Evolutionary conservation across 2,329 filamentous ascomycete species (phyloP), one percentile per base, ranked within the genome.

Genomic region (Zarea fungicola): DNA sequence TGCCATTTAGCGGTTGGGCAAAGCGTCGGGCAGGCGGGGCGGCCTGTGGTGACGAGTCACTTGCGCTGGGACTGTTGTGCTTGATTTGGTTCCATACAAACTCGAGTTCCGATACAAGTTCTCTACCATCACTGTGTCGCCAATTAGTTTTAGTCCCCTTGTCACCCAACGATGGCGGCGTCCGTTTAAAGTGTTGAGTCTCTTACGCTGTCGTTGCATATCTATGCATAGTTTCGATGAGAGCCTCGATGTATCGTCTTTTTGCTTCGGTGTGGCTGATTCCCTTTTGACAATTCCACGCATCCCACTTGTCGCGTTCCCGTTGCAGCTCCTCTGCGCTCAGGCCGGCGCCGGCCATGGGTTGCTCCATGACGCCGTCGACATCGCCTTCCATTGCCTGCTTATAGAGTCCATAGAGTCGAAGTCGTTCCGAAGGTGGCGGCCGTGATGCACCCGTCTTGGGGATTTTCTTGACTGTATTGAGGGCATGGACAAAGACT

Each of bases 31-130:
- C 18, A 3, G 46, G 23, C 18, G 48, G 63, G 48, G 64, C 66
- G 22, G 70, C 69, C 55, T 76, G 73, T n/a, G 77, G 75, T 2
- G 76, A 80, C 10, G 78, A 76, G 34, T 77, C 65, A 32, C 83
- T 71, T 31, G 84, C 83, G 16, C 79, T 81, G 4, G 85, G 81
- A 10, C 81, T 81, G 60, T 92, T 96, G 58, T 85, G 86, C 67
- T 93, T 95, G 59, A 99, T 92, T 66, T 97, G 93, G 58, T 96
- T 90, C 93, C 93, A 99, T 32, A 99, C 92, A 60, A 97, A 99
- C 69, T 99, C 93, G n/a, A 99, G 80, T 67, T 99, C 93, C 9
- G 84, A 78, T 31, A 97, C 91, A 32, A 99, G 77, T 67, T 95
- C 91, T 52, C 85, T 80, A 7, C 89, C 89, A 64, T 96, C 90